Percentiles rank a stretch among this genome's conserved stretches.
Evolutionary conservation across 139 green algal genomes (phyloP).

Genomic region (Chlamydomonas incerta): DNA sequence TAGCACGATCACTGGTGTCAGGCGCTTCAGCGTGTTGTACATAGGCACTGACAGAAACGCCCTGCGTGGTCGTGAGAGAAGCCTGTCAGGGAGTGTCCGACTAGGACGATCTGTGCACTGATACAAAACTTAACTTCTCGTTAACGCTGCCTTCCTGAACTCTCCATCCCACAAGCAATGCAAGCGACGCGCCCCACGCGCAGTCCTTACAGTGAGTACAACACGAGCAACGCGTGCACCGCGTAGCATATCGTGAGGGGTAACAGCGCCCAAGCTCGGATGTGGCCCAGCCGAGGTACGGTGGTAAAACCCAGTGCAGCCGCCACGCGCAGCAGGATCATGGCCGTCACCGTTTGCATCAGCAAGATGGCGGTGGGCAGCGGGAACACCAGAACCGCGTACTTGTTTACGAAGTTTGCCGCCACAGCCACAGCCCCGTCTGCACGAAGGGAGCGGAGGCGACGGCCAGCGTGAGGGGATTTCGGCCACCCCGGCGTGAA

Average conservation of each 20-base stretch:
- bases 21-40: conserved; percentile 69
- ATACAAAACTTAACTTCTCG: too few species aligned
- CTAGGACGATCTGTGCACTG: too few species aligned
- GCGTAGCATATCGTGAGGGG: conserved; percentile 13
- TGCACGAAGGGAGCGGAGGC: neutral
- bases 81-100: too few species aligned
- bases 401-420: conserved; percentile 35
- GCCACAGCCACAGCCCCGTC: conserved; percentile 28
- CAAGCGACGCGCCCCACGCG: too few species aligned
- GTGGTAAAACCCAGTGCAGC: neutral
- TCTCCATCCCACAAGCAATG: too few species aligned
- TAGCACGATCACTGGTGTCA: conserved; percentile 67
- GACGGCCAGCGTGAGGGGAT: neutral
- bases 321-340: neutral
- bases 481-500: neutral
- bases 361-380: conserved; percentile 24
- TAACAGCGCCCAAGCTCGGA: neutral
- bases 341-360: conserved; percentile 9
- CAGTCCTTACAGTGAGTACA: conserved; percentile 40
- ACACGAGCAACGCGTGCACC: conserved; percentile 36
- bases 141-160: too few species aligned
- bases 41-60: conserved; percentile 43
- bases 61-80: too few species aligned
- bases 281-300: neutral
- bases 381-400: conserved; percentile 10